Conservation (phyloP, 768 basidiomycete species). For the Phylloporus scabripes region DNA sequence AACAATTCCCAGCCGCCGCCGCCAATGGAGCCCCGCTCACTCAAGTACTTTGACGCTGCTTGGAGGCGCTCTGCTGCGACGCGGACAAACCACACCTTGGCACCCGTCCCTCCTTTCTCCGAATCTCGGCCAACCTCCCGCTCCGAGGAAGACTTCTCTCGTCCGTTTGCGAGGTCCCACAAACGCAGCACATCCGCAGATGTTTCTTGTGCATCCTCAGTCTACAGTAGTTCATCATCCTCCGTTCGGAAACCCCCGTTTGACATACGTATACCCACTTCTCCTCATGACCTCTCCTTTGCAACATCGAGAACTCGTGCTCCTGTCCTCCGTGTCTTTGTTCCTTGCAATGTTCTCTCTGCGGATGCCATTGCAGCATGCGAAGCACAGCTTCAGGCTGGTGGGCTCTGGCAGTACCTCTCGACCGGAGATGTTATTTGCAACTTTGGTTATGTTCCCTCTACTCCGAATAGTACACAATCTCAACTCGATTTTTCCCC, state of each 20-base stretch:
- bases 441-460: slow-evolving; percentile 74
- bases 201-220: slow-evolving; percentile 41
- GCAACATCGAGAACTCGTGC: slow-evolving; percentile 62
- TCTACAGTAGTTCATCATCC: slow-evolving; percentile 20
- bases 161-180: slow-evolving; percentile 30
- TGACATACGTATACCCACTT: slow-evolving; percentile 16
- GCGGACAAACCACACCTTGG: background rate
- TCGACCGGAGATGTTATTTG: slow-evolving; percentile 74
- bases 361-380: slow-evolving; percentile 45
- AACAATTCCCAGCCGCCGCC: slow-evolving; percentile 40
- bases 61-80: slow-evolving; percentile 40
- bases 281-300: slow-evolving; percentile 58
- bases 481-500: slow-evolving; percentile 15
- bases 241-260: slow-evolving; percentile 14
- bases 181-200: slow-evolving; percentile 41
- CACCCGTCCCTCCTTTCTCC: slow-evolving; percentile 17
- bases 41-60: slow-evolving; percentile 42
- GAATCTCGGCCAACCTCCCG: slow-evolving; percentile 22
- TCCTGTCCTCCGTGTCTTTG: slow-evolving; percentile 68
- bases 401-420: slow-evolving; percentile 70
- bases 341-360: slow-evolving; percentile 58
- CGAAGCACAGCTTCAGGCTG: slow-evolving; percentile 61
- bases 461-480: slow-evolving; percentile 27
- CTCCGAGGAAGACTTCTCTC: slow-evolving; percentile 38
- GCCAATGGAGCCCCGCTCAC: slow-evolving; percentile 39